A percentile compares a stretch with the other conserved stretches of the same genome.
These are phyloP conservation scores for Apophysomyces sp. DNA, from an alignment of 371 early-diverging fungal genomes.

Conservation along the genomic window DNA sequence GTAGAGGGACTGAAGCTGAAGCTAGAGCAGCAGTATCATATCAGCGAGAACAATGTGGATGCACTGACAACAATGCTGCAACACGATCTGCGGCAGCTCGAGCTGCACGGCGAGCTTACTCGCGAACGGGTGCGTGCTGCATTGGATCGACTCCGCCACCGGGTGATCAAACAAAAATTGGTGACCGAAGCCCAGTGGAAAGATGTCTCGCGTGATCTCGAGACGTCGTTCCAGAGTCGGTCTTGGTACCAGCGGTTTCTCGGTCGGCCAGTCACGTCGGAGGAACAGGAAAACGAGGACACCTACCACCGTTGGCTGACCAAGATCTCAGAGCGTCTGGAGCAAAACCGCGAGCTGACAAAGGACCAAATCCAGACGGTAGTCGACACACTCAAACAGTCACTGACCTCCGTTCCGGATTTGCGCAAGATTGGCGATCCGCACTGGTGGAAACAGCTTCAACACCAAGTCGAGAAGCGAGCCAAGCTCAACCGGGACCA, in stretches of 20 bases:
- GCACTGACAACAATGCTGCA: constrained; percentile 22
- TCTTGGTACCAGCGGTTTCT: constrained; percentile 33
- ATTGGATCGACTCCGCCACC: constrained; percentile 28
- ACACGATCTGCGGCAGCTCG: constrained; percentile 33
- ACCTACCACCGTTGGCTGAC: constrained; percentile 35
- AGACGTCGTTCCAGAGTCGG: constrained; percentile 17
- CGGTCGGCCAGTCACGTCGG: constrained; percentile 1
- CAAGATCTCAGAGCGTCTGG: constrained; percentile 25
- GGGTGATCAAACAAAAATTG: constrained; percentile 26
- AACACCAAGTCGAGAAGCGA: constrained; percentile 26
- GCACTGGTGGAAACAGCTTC: constrained; percentile 35
- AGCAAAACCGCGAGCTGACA: constrained; percentile 27
- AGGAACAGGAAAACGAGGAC: constrained; percentile 15
- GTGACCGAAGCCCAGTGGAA: constrained; percentile 38
- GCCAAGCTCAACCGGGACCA: constrained; percentile 34
- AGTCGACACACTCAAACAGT: constrained; percentile 19
- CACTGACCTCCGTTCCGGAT: constrained; percentile 24
- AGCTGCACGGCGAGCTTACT: constrained; percentile 36
- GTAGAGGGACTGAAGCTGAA: constrained; percentile 29
- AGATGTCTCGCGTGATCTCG: constrained; percentile 27
- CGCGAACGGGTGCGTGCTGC: constrained; percentile 26
- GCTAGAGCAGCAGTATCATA: constrained; percentile 28
- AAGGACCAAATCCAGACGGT: constrained; percentile 28
- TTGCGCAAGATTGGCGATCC: constrained; percentile 26
- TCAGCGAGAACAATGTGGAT: constrained; percentile 21